Conservation (phyloP, 164 flowering plant species). For the Protea cynaroides region DNA sequence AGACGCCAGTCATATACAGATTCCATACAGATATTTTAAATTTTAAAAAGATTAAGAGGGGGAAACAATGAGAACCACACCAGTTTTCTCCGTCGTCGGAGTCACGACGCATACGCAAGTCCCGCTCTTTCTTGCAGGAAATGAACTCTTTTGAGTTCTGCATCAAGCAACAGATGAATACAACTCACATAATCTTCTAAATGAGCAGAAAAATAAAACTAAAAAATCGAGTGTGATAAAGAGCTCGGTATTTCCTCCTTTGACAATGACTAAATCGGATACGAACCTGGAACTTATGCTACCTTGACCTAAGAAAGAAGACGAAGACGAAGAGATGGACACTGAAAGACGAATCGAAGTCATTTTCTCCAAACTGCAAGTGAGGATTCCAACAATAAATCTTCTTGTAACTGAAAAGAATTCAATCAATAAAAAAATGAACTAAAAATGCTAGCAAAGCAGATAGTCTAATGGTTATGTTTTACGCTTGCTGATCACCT, state of each 20-base stretch:
- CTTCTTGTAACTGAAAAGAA: too few species aligned
- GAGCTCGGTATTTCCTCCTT: not conserved
- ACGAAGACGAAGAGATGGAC: not conserved
- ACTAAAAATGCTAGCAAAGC: too few species aligned
- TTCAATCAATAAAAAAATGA: not conserved
- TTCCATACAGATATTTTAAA: not conserved
- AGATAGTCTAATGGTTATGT: too few species aligned
- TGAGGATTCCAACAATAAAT: too few species aligned
- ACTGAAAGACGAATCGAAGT: not conserved
- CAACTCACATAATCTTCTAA: not conserved
- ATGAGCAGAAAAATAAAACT: not conserved
- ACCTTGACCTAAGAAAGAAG: not conserved
- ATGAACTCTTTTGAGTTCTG: slow-evolving; percentile 30
- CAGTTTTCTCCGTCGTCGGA: slow-evolving; percentile 39
- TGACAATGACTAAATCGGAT: not conserved
- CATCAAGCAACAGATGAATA: slow-evolving; percentile 1
- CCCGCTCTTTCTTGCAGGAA: slow-evolving; percentile 20
- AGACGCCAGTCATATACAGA: not conserved
- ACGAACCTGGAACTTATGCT: not conserved
- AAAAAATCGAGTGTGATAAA: too few species aligned
- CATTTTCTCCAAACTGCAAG: not conserved
- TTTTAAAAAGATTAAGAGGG: not conserved
- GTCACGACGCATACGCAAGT: slow-evolving; percentile 45
- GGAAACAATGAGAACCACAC: slow-evolving; percentile 22
- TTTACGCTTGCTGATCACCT: too few species aligned